Evolutionary conservation across 73 alveolate species (phyloP).

Genomic region (Diophrys sp.): DNA sequence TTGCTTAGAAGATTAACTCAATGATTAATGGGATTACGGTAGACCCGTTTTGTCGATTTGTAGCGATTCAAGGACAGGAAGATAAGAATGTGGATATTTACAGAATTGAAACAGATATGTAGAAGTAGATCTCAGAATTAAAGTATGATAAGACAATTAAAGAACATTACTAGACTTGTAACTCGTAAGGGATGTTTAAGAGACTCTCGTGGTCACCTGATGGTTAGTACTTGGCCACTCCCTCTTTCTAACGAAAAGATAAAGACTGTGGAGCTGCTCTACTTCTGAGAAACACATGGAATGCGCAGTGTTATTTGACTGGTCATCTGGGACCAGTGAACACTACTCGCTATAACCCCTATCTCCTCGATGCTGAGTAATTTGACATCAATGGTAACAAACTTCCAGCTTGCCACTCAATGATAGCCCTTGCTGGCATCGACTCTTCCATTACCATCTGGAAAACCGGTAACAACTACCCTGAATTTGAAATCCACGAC

Average conservation of each 20-base stretch:
- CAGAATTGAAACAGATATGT: conserved; percentile 40
- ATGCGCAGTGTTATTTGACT: conserved; percentile 12
- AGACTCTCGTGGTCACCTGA: conserved; percentile 62
- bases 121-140: no score
- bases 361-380: conserved; percentile 18
- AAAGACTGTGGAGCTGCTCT: conserved; percentile 41
- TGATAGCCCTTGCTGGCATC: conserved; percentile 46
- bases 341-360: conserved; percentile 34
- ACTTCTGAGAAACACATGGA: conserved; percentile 51
- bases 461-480: conserved; percentile 50
- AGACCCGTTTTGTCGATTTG: conserved; percentile 57
- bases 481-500: conserved; percentile 25
- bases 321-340: conserved; percentile 50
- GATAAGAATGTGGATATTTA: conserved; percentile 48
- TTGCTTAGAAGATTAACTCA: no score
- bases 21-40: conserved; percentile 48
- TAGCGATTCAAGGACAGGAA: conserved; percentile 51
- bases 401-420: not conserved
- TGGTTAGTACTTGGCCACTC: conserved; percentile 44
- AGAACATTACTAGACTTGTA: conserved; percentile 18
- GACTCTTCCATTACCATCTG: conserved; percentile 54
- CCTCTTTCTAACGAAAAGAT: conserved; percentile 20
- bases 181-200: conserved; percentile 29
- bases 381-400: not conserved
- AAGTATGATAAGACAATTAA: conserved; percentile 25